A percentile compares a stretch with the other conserved stretches of the same genome.
Conservation (phyloP, 768 basidiomycete species). For the Hericium alpestre region DNA sequence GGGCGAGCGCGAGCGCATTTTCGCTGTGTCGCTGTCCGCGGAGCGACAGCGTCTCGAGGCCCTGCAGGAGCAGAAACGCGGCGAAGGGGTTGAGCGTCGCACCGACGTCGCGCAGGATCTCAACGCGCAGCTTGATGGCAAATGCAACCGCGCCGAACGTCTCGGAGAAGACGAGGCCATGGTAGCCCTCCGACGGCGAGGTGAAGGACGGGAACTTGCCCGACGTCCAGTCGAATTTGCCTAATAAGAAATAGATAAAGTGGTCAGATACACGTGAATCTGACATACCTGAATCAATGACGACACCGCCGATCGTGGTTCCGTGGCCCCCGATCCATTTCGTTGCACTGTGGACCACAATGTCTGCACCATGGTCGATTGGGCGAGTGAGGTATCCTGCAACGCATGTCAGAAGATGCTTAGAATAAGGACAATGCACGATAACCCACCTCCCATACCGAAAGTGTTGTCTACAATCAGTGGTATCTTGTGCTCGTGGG, state of each 20-base stretch:
- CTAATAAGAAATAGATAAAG: conserved; percentile 17
- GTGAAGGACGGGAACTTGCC: conserved; percentile 70
- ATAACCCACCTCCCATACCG: conserved; percentile 45
- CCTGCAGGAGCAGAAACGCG: conserved; percentile 68
- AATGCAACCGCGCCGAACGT: conserved; percentile 57
- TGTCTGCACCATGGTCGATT: conserved; percentile 67
- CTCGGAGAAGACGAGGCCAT: conserved; percentile 57
- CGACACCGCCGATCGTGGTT: conserved; percentile 66
- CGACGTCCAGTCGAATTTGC: conserved; percentile 68
- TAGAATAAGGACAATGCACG: background rate
- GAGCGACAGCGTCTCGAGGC: conserved; percentile 67
- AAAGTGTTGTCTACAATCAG: conserved; percentile 78
- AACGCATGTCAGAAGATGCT: background rate
- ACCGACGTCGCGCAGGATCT: conserved; percentile 58
- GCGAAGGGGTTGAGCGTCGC: conserved; percentile 58
- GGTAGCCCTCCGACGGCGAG: conserved; percentile 64
- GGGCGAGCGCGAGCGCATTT: conserved; percentile 61
- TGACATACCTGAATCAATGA: conserved; percentile 55
- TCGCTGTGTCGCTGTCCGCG: conserved; percentile 61
- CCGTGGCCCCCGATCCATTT: conserved; percentile 84
- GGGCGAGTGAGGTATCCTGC: conserved; percentile 53
- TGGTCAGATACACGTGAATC: background rate
- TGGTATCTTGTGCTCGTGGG: conserved; percentile 63
- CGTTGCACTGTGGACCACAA: conserved; percentile 70
- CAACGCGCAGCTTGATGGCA: conserved; percentile 54